phyloP scores from a whole-genome alignment of 2,329 filamentous ascomycete species.

The Nemania bipapillata region DNA sequence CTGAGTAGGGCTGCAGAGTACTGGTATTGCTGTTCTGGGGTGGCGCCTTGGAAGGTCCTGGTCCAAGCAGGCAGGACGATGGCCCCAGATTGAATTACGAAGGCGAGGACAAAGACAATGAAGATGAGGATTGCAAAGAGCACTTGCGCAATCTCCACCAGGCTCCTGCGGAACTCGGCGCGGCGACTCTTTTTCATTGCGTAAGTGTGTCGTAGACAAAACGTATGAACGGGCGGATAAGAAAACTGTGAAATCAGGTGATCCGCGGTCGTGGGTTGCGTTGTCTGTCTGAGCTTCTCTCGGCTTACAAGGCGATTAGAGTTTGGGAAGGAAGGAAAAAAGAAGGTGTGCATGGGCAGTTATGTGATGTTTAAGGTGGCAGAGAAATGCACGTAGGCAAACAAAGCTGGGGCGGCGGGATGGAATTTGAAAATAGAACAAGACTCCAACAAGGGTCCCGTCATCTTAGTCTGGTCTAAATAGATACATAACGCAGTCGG shows the following conservation, averaged over 20 bases:
- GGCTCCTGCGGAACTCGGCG: conserved; percentile 33
- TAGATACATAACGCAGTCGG: too few species aligned
- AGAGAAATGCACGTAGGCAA: conserved; percentile 8
- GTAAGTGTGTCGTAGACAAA: conserved; percentile 3
- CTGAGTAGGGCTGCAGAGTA: conserved; percentile 32
- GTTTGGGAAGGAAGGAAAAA: conserved; percentile 7
- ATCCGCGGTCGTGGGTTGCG: background rate
- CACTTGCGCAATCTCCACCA: conserved; percentile 32
- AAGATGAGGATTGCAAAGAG: conserved; percentile 36
- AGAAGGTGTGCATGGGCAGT: conserved; percentile 2
- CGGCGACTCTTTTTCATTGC: conserved; percentile 33
- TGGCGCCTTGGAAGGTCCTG: conserved; percentile 39
- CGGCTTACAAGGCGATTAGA: conserved; percentile 7
- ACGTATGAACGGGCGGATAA: background rate
- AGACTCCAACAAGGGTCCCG: conserved; percentile 13
- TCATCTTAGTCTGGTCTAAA: too few species aligned
- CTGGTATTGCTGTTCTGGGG: conserved; percentile 17
- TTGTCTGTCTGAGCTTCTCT: conserved; percentile 2
- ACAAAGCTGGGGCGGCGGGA: conserved; percentile 12
- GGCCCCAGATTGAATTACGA: conserved; percentile 34
- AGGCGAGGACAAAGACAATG: conserved; percentile 38
- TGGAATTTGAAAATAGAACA: conserved; percentile 34
- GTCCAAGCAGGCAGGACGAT: conserved; percentile 37
- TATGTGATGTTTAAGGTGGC: conserved; percentile 11
- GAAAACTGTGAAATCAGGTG: background rate